Conservation (phyloP, 1,284 basidiomycete species). For the Tilletia setariae region DNA sequence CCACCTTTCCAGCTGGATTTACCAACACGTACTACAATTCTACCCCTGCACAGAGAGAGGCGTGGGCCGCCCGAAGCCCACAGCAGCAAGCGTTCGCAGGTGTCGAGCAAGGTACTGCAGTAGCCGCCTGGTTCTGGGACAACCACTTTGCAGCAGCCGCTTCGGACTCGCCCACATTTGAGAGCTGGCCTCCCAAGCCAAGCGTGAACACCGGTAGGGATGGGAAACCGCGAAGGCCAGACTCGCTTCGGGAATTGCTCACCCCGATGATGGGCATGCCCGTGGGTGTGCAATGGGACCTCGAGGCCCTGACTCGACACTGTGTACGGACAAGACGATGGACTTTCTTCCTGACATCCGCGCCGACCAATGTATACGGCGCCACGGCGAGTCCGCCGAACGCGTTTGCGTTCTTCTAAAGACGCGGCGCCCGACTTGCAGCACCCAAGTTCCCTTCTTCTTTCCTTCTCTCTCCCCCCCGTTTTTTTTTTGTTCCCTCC, state of each 20-base stretch:
- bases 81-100: slow-evolving; percentile 33
- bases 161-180: slow-evolving; percentile 70
- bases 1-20: slow-evolving; percentile 60
- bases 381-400: slow-evolving; percentile 58
- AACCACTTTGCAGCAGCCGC: slow-evolving; percentile 73
- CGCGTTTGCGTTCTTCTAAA: slow-evolving; percentile 45
- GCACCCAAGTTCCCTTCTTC: background rate
- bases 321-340: slow-evolving; percentile 51
- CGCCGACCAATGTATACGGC: slow-evolving; percentile 55
- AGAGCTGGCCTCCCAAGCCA: slow-evolving; percentile 60
- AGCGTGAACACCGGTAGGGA: slow-evolving; percentile 17
- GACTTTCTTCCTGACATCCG: slow-evolving; percentile 56
- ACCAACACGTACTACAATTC: slow-evolving; percentile 63
- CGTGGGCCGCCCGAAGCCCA: slow-evolving; percentile 50
- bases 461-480: too few species aligned
- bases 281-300: slow-evolving; percentile 58
- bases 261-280: slow-evolving; percentile 47
- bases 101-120: slow-evolving; percentile 43
- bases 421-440: background rate
- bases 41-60: slow-evolving; percentile 60
- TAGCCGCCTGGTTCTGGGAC: slow-evolving; percentile 61
- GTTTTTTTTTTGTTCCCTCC: too few species aligned
- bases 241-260: slow-evolving; percentile 37
- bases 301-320: slow-evolving; percentile 52
- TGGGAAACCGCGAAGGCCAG: background rate